Base-by-base conservation (phyloP, 176 grass and related monocot genomes). In the Triticum aestivum region DNA sequence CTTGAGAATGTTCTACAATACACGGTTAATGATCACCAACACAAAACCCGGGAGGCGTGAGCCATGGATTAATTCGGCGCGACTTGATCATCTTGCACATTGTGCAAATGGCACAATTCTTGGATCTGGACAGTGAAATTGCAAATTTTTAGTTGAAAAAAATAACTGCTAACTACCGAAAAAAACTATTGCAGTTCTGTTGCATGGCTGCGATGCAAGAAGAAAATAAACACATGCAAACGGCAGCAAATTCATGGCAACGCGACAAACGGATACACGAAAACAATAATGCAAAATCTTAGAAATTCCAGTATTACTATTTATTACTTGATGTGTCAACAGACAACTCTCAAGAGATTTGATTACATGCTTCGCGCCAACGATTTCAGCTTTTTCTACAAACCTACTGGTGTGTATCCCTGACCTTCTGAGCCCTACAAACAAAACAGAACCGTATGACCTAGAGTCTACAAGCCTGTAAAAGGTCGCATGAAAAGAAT, bases 401-500 rank as follows among this genome's bases (percentile, higher is more conserved):
- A 68, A 88, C 62, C 85, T 91, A 88, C 81, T 91, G 84, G 24
- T 69, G 26, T 41, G 85, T 85, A 83, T 59, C 74, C 38, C 75
- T 79, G 45, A 83, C 38, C 38, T 91, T 87, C 68, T 81, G 70
- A 80, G 30, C 89, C 87, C 85, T 85, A 91, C 85, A 88, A 21
- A 76, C 76, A 91, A 91, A 91, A 77, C 67, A 37, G 38, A 81
- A 84, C 47, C 49, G 0, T 63, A 26, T 9, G 15, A 67, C 4
- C 8, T 84, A 87, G 69, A 87, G 62, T 75, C 6, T 85, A 80
- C 34, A 62, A 84, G 33, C 29, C 24, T 51, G 72, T 30, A 30
- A 45, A 51, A 14, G 23, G 61, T 76, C 61, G 70, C 69, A 23
- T 63, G 80, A 91, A 91, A 91, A 77, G 85, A 91, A 91, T 86